A percentile compares a stretch with the other conserved stretches of the same genome.
Conservation (phyloP, 257 asterid genomes). For the Solanum paucissectum region DNA sequence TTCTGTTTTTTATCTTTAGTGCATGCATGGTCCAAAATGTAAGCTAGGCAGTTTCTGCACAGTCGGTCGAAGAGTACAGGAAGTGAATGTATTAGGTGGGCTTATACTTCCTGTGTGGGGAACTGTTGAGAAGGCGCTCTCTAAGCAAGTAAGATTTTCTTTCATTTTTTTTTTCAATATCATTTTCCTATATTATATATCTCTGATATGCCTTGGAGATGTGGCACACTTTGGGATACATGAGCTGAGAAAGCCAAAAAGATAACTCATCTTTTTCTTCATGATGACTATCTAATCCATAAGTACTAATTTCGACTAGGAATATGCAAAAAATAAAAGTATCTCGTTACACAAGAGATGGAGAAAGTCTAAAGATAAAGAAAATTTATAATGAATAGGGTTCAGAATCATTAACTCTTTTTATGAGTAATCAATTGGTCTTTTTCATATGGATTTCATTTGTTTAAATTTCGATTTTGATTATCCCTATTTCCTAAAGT, state of each 20-base stretch:
- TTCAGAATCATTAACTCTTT: not conserved
- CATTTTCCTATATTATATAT: not conserved
- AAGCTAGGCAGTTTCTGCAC: slow-evolving; percentile 76
- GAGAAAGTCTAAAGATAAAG: not conserved
- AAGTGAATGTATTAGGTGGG: slow-evolving; percentile 92
- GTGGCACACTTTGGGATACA: not conserved
- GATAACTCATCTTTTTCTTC: not conserved
- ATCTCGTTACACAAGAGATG: not conserved
- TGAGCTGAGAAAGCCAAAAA: not conserved
- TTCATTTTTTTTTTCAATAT: not conserved
- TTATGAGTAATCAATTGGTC: not conserved
- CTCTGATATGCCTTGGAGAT: not conserved
- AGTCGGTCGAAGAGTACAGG: slow-evolving; percentile 85
- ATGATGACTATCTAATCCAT: not conserved
- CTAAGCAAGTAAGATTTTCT: slow-evolving; percentile 59
- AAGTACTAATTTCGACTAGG: not conserved
- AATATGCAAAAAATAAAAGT: not conserved
- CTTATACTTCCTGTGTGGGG: slow-evolving; percentile 99
- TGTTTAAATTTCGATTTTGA: not conserved
- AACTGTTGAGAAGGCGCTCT: slow-evolving; percentile 78
- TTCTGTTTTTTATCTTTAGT: slow-evolving; percentile 36
- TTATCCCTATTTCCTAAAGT: not conserved
- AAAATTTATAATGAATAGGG: not conserved
- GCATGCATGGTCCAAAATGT: slow-evolving; percentile 98
- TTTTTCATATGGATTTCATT: not conserved